Base-by-base conservation (phyloP, 2,329 filamentous ascomycete species). In the Clonostachys rosea region DNA sequence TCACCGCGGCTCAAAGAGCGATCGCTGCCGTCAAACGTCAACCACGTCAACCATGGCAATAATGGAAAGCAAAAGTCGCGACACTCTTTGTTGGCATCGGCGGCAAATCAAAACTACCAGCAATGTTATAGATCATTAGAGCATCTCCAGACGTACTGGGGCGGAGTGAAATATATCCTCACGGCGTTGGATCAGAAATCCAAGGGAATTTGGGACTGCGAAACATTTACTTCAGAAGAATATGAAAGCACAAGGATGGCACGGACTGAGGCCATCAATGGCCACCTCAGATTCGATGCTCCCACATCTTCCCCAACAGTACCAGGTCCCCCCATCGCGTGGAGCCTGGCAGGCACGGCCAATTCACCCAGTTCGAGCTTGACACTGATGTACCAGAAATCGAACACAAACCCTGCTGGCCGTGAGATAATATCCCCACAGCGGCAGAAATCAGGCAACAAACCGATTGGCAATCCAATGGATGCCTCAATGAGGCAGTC, bases 141-240 rank as follows among this genome's bases (percentile, higher is more conserved):
- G 55, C 84, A 89, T 42, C 72, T 95, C n/a, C 83, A 94, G 54
- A 77, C 78, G 1, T 94, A 94, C 59, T 95, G 90, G 90, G 87
- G 87, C 35, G 90, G 90, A 8, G 86, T 89, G 24, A 86, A 88
- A 48, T 95, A 95, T 60, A 95, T 95, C 37, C 69, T 95, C 36
- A 92, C 88, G 0, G 89, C 90, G 0, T 70, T 95, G 11, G 89
- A 95, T 56, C 90, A 95, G 56, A 94, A 94, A 62, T 84, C 89
- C 13, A 90, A 92, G 61, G 90, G 90, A 1, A 89, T 92, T 36
- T 88, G 86, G 65, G 89, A 95, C 57, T 90, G 78, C 49, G 81
- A 84, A 58, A 83, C 79, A 0, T 83, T 76, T 52, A 83, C 79
- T 0, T 69, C 67, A 2, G 89, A 95, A 60, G 90, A 95, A 62